Evolutionary conservation across 2,329 filamentous ascomycete species (phyloP).

Genomic region (Beauveria bassiana): DNA sequence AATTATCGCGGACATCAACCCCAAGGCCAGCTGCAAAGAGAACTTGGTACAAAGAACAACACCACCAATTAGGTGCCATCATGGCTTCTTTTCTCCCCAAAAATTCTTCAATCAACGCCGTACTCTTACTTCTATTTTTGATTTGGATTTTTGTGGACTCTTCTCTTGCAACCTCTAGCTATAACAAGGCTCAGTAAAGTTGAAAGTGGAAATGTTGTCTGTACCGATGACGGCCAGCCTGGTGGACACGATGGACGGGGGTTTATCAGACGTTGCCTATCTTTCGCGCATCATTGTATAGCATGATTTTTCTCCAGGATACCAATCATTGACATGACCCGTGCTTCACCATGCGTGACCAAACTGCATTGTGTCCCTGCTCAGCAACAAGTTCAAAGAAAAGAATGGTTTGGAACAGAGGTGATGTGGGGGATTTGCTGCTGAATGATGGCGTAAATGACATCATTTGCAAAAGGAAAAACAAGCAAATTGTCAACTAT

Average conservation of each 20-base stretch:
- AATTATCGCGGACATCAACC: not conserved
- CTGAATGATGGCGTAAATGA: not conserved
- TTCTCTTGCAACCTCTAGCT: not conserved
- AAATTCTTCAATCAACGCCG: not conserved
- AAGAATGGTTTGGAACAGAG: not conserved
- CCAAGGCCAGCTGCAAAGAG: not conserved
- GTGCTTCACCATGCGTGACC: not conserved
- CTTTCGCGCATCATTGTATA: slow-evolving; percentile 5
- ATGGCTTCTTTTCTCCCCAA: not conserved
- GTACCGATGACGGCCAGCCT: not conserved
- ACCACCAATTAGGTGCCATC: not conserved
- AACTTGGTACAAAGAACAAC: not conserved
- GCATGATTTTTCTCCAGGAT: slow-evolving; percentile 10
- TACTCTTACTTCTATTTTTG: not conserved
- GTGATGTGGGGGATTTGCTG: not conserved
- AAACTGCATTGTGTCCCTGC: too few relatives aligned
- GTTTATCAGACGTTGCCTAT: not conserved
- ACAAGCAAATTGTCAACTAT: not conserved
- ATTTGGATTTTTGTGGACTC: not conserved
- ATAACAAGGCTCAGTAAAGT: not conserved
- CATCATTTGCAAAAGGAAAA: not conserved
- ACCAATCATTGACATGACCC: slow-evolving; percentile 5
- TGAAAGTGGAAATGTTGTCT: not conserved
- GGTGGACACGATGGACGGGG: not conserved
- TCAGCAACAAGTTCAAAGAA: not conserved